Conservation (phyloP, 2,329 filamentous ascomycete species). For the Leptoxyphium fumago region DNA sequence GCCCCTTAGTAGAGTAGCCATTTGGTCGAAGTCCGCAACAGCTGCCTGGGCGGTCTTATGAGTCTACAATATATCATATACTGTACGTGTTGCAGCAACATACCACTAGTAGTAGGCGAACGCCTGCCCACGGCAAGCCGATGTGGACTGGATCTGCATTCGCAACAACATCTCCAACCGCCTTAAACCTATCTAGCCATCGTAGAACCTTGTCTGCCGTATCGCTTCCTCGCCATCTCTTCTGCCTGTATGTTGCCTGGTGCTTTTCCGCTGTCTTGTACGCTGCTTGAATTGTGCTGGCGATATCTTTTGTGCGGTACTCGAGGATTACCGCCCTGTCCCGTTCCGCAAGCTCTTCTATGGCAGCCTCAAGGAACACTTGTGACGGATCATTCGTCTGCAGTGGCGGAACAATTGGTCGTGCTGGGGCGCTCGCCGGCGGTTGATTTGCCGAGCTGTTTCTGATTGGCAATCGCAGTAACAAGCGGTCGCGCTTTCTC, state of each 20-base stretch:
- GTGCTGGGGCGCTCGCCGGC: not conserved
- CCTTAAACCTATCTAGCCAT: slow-evolving; percentile 18
- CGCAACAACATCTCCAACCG: slow-evolving; percentile 17
- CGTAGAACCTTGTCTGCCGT: slow-evolving; percentile 15
- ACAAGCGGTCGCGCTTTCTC: not conserved
- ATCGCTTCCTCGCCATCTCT: slow-evolving; percentile 8
- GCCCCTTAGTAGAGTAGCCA: not conserved
- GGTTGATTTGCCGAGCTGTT: not conserved
- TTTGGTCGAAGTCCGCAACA: not conserved
- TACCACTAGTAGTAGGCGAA: slow-evolving; percentile 20
- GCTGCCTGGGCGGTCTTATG: slow-evolving; percentile 1
- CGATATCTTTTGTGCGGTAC: not conserved
- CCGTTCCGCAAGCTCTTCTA: not conserved
- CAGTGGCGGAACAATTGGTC: not conserved
- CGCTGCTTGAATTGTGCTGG: not conserved
- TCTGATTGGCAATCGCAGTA: not conserved
- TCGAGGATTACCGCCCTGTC: not conserved
- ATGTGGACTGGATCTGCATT: slow-evolving; percentile 21
- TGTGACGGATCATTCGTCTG: not conserved
- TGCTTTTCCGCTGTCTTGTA: not conserved
- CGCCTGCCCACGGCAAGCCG: slow-evolving; percentile 19
- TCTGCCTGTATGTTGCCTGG: not conserved
- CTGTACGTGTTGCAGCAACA: not conserved
- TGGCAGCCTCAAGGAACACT: not conserved
- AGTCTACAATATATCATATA: not conserved